A percentile compares a stretch with the other conserved stretches of the same genome.
Conservation (phyloP, 495 filamentous ascomycete species). For the Hypoxylon lenormandii region DNA sequence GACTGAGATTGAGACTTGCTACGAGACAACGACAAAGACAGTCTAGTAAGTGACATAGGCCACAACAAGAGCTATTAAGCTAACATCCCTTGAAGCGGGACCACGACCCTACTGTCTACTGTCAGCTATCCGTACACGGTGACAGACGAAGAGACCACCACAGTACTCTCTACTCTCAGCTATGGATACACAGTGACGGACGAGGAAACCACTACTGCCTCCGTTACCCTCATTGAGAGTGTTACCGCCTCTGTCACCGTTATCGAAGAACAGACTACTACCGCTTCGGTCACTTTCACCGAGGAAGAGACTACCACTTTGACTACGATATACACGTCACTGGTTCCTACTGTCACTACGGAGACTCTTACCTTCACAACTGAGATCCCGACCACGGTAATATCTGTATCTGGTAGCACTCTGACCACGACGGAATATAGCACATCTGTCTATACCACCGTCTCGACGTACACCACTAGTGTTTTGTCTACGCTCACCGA, state of each 20-base stretch:
- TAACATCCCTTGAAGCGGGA: constrained; percentile 26
- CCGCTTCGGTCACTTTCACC: constrained; percentile 14
- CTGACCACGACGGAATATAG: constrained; percentile 44
- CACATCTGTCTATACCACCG: constrained; percentile 45
- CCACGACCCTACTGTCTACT: constrained; percentile 37
- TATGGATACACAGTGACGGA: constrained; percentile 19
- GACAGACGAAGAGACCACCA: constrained; percentile 2
- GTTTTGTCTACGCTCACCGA: constrained; percentile 44
- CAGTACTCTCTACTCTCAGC: too few species aligned
- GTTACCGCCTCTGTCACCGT: constrained; percentile 23
- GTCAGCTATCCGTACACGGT: constrained; percentile 23
- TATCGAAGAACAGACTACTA: constrained; percentile 22
- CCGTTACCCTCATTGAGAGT: constrained; percentile 1
- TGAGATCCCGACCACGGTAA: constrained; percentile 50
- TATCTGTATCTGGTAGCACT: constrained; percentile 44
- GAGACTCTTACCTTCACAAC: constrained; percentile 42
- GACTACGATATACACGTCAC: constrained; percentile 50
- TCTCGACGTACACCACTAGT: constrained; percentile 39
- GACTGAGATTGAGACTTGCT: constrained; percentile 24
- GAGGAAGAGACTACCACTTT: constrained; percentile 7
- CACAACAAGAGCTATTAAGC: constrained; percentile 1
- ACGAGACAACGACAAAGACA: constrained; percentile 36
- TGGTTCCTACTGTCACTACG: constrained; percentile 46
- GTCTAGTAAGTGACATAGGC: not conserved
- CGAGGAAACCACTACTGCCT: constrained; percentile 10